Base-by-base conservation (phyloP, 2,329 filamentous ascomycete species). In the Fusarium tuaranense region DNA sequence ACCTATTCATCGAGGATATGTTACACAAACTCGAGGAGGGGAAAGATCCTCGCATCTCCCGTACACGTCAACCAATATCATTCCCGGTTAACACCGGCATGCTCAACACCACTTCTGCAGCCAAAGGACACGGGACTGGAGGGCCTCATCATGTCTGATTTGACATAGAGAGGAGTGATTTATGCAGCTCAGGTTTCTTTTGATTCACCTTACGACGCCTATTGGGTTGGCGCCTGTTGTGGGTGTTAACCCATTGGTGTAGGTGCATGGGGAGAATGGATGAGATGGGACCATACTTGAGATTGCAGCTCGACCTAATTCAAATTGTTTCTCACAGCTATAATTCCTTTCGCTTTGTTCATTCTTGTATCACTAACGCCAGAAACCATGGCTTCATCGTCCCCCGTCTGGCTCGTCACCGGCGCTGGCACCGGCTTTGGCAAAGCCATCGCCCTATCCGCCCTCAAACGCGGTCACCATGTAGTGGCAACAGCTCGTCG, bases 401-500 rank as follows among this genome's bases (percentile, higher is more conserved):
- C 74, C 58, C 66, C 71, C 5, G 83, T 87, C 16, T 87, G 85
- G 85, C 83, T 87, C 76, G 86, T 88, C 70, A 87, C 83, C 16
- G 86, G 85, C n/a, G 81, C 83, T 7, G 84, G 83, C 58, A 82
- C 81, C 10, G 86, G 86, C 67, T 83, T 88, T 71, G 87, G 87
- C 27, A 80, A 84, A 38, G 80, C 83, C 71, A 81, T 88, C 5
- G 82, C 83, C 36, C 81, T 84, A 14, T 81, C 84, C 39, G 83
- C 83, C 44, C 83, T 87, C 55, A 75, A 77, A 2, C 81, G 82
- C 12, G 85, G 86, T 13, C 84, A 88, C 72, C 82, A 79, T 55
- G 86, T 88, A 63, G 83, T 89, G 59, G 86, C 86, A 14, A 39
- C 55, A 8, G 82, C 83, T 6, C 86, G 87, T 25, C 82, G 80